Percentiles rank a stretch among this genome's conserved stretches.
phyloP scores from a whole-genome alignment of 164 flowering plant species.

The Macadamia integrifolia region DNA sequence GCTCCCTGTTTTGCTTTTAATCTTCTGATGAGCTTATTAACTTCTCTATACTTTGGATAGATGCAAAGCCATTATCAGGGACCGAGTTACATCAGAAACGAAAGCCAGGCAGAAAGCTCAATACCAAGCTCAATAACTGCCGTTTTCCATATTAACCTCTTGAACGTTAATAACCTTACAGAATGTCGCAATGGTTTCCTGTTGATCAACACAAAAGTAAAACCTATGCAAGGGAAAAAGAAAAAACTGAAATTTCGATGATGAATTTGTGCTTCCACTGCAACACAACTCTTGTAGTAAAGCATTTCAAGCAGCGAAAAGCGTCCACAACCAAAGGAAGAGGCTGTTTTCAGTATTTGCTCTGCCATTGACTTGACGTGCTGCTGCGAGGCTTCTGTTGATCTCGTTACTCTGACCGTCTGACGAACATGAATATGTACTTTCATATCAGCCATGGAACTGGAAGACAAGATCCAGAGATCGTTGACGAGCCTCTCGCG shows the following conservation, averaged over 20 bases:
- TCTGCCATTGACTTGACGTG: too few relatives aligned
- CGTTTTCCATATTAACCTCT: not conserved
- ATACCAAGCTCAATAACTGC: too few relatives aligned
- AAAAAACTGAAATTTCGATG: not conserved
- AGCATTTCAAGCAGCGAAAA: not conserved
- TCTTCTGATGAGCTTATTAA: too few relatives aligned
- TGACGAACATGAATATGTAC: not conserved
- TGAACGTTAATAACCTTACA: not conserved
- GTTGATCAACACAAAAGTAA: not conserved
- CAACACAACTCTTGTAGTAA: not conserved
- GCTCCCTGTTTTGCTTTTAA: too few relatives aligned
- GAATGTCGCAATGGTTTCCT: not conserved
- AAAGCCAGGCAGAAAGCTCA: too few relatives aligned
- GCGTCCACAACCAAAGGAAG: not conserved
- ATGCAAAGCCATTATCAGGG: too few relatives aligned
- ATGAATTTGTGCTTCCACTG: not conserved
- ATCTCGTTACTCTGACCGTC: not conserved
- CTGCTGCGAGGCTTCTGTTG: not conserved
- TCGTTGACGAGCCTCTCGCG: slow-evolving; percentile 33
- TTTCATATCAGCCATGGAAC: slow-evolving; percentile 44
- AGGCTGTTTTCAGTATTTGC: too few relatives aligned
- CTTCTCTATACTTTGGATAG: too few relatives aligned
- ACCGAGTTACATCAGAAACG: too few relatives aligned
- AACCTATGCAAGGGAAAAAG: not conserved
- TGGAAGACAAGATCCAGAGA: slow-evolving; percentile 60